Base-by-base conservation (phyloP, 441 rosid genomes). In the Dalechampia spathulata region DNA sequence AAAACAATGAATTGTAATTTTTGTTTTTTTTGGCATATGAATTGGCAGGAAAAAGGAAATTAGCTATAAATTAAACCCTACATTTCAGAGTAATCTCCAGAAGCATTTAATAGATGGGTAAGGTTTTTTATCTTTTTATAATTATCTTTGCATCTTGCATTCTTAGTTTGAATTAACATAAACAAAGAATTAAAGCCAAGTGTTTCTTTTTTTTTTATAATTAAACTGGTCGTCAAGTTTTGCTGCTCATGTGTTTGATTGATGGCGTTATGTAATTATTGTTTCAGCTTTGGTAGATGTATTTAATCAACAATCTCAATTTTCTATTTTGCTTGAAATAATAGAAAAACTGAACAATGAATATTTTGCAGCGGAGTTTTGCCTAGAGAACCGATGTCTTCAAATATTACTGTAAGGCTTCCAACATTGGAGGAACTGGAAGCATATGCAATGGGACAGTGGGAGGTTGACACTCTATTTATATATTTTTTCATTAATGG, bases 371-470 rank as follows among this genome's bases (percentile, higher is more conserved):
- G 99, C 50, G 97, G 90, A 70, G 75, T 75, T 71, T 78, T 93
- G 71, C 95, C 93, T 40, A 82, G 97, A 69, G 96, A 93, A 75
- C 77, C 97, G n/a, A 82, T 90, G 95, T 80, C 87, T 56, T 23
- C 77, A 22, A 68, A 62, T 72, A 57, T 73, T 72, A 73, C 76
- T 34, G 71, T 53, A 28, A 79, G 83, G 65, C 96, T 83, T 51
- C 92, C 96, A 46, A 89, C 80, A 57, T 68, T 62, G 62, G 81
- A 78, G 67, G 99, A 92, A 61, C 92, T 92, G 1, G 90, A 87
- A 59, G 62, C 69, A 37, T 92, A 80, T 73, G 97, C 97, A 32
- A 80, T 77, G 71, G 83, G 78, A 44, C 95, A 92, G 42, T 92
- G 99, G 99, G 96, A 89, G 96, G 96, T 88, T 70, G 60, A 76